Percentiles rank a stretch among this genome's conserved stretches.
These are phyloP conservation scores for Pelargonium cotyledonis DNA, from an alignment of 441 rosid species.

Conservation along the genomic window DNA sequence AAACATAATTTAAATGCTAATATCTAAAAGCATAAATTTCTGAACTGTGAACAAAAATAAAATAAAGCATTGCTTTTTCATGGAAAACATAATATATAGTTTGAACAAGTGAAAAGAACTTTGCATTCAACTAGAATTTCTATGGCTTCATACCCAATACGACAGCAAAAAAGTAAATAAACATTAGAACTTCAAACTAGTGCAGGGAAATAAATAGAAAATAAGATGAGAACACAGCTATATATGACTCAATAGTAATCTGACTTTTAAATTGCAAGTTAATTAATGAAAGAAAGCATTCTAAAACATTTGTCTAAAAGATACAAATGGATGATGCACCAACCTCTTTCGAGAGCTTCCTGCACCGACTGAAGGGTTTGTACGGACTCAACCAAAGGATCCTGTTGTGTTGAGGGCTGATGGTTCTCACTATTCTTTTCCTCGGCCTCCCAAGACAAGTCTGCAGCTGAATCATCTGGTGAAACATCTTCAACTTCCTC, in stretches of 20 bases:
- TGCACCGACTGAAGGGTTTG: slow-evolving; percentile 50
- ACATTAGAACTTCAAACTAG: not conserved
- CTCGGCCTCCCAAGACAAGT: slow-evolving; percentile 40
- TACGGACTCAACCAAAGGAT: slow-evolving; percentile 48
- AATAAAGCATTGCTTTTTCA: too few species aligned
- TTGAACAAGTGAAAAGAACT: too few species aligned
- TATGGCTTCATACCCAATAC: too few species aligned
- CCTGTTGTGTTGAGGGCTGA: slow-evolving; percentile 28
- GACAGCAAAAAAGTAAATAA: too few species aligned
- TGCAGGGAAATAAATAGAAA: not conserved
- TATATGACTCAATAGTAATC: too few species aligned
- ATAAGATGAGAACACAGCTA: too few species aligned
- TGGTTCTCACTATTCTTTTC: slow-evolving; percentile 38
- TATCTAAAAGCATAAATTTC: too few species aligned
- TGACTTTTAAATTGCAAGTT: too few species aligned
- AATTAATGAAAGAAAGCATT: not conserved
- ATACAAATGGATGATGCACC: slow-evolving; percentile 10
- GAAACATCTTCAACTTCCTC: slow-evolving; percentile 38
- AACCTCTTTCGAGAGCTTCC: slow-evolving; percentile 68
- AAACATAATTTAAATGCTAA: too few species aligned
- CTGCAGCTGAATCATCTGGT: slow-evolving; percentile 45
- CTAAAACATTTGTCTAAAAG: slow-evolving; percentile 12
- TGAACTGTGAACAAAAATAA: too few species aligned
- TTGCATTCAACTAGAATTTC: not conserved
- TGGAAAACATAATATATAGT: too few species aligned